Evolutionary conservation across 768 basidiomycete genomes (phyloP).

Genomic region (Mrakia blollopis): DNA sequence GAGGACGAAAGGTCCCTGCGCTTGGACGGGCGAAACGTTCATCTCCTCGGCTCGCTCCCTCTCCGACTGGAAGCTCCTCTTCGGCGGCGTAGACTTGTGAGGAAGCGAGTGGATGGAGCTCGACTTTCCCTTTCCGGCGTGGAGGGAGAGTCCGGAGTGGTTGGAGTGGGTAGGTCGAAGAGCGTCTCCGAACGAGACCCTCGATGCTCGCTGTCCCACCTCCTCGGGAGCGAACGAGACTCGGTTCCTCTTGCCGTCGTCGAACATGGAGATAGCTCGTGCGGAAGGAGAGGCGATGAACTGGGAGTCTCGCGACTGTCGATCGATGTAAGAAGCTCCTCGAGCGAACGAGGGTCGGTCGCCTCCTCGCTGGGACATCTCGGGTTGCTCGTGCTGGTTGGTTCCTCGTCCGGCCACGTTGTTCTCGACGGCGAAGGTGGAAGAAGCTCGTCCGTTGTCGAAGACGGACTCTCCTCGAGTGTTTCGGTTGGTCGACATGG

Average conservation of each 20-base stretch:
- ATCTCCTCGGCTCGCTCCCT: conserved; percentile 30
- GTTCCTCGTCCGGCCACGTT: conserved; percentile 27
- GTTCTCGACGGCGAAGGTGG: conserved; percentile 22
- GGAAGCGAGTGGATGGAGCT: conserved; percentile 6
- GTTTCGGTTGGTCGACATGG: conserved; percentile 14
- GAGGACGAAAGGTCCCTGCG: conserved; percentile 38
- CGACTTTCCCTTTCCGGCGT: not conserved
- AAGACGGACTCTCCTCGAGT: conserved; percentile 16
- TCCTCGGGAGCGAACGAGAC: conserved; percentile 44
- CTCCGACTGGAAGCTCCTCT: conserved; percentile 19
- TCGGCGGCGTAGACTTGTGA: conserved; percentile 2
- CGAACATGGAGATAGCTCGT: conserved; percentile 24
- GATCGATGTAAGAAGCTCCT: conserved; percentile 12
- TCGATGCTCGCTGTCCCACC: conserved; percentile 36
- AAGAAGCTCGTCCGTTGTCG: conserved; percentile 20
- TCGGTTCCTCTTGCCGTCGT: conserved; percentile 13
- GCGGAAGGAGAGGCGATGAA: not conserved
- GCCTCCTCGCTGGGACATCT: conserved; percentile 17
- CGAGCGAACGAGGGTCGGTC: conserved; percentile 5
- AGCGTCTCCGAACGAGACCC: conserved; percentile 43
- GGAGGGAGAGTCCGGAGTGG: conserved; percentile 27
- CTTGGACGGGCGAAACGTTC: conserved; percentile 41
- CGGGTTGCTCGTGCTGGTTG: conserved; percentile 13
- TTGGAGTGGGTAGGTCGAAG: conserved; percentile 37
- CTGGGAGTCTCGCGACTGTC: not conserved